A percentile compares a stretch with the other conserved stretches of the same genome.
These are phyloP conservation scores for Metschnikowia cerradonensis DNA, from an alignment of 805 yeast genomes.

Conservation along the genomic window DNA sequence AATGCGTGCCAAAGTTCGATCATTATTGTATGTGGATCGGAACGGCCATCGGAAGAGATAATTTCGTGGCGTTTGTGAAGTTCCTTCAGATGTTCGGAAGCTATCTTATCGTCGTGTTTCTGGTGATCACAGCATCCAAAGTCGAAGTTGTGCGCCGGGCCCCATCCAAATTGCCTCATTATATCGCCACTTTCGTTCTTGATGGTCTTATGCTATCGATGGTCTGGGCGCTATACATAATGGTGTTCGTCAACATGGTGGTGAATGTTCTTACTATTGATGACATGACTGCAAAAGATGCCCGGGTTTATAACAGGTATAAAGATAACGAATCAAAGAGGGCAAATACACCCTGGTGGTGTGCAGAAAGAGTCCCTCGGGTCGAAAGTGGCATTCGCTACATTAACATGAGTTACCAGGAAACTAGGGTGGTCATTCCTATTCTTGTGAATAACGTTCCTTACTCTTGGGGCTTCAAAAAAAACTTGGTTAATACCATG, in stretches of 20 bases:
- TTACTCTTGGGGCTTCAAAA: slow-evolving; percentile 34
- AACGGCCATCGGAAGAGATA: slow-evolving; percentile 60
- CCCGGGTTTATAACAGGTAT: slow-evolving; percentile 26
- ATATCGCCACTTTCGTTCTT: slow-evolving; percentile 45
- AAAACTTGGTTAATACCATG: slow-evolving; percentile 35
- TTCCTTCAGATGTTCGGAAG: slow-evolving; percentile 39
- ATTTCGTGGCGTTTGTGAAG: slow-evolving; percentile 57
- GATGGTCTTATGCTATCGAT: slow-evolving; percentile 45
- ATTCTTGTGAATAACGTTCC: slow-evolving; percentile 29
- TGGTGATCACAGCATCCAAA: slow-evolving; percentile 23
- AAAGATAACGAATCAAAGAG: not conserved
- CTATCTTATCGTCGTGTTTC: slow-evolving; percentile 29
- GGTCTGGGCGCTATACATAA: slow-evolving; percentile 37
- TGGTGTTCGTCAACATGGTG: slow-evolving; percentile 44
- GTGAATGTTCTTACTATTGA: slow-evolving; percentile 59
- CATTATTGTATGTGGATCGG: slow-evolving; percentile 85
- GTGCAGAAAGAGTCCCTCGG: slow-evolving; percentile 18
- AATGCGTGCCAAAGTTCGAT: slow-evolving; percentile 73
- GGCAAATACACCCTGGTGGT: slow-evolving; percentile 13
- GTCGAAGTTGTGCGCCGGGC: slow-evolving; percentile 18
- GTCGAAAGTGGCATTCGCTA: slow-evolving; percentile 37
- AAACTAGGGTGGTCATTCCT: slow-evolving; percentile 35
- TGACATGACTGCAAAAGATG: slow-evolving; percentile 37
- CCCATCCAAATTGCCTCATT: slow-evolving; percentile 40
- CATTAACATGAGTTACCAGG: slow-evolving; percentile 37